Base-by-base conservation (phyloP, 192 early-diverging fungal genomes). In the Mycoemilia scoparia region DNA sequence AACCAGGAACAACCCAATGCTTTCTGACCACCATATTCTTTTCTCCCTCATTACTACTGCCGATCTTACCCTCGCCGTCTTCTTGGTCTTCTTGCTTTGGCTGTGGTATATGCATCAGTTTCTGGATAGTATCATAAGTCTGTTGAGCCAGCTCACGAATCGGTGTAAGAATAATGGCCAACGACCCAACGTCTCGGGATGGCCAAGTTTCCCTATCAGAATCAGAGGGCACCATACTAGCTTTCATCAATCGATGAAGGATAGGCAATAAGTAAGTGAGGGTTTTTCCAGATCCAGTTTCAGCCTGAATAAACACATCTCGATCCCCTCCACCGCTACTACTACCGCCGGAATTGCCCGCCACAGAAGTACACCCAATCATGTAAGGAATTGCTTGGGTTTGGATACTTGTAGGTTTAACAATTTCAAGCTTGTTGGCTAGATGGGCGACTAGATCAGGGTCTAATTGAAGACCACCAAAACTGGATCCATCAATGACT, bases 61-160 rank as follows among this genome's bases (percentile, higher is more conserved):
- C 27, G 12, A 10, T 12, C 19, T 33, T 45, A n/a, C 51, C 61
- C 5, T 40, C 32, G 36, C 48, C 45, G 27, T 28, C 27, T 10
- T 28, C 27, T 9, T 28, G 9, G 27, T 28, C 27, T 28, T 28
- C 27, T 5, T 44, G 39, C 29, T 54, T 51, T 17, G 47, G 48
- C 16, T 54, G 34, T 26, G 54, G 60, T 57, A 77, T 52, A 29
- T 56, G 66, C 21, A 88, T 46, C 28, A 98, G 59, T 8, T 52
- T 54, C 21, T 77, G 71, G 24, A 91, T 43, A 0, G 91, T 86
- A 30, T 60, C 68, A 13, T 77, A 58, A 26, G 92, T 87, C 61
- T 99, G 95, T 51, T 87, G 81, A 7, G 95, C 91, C 39, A 99
- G 69, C 67, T 99, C 95, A 16, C 91, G 79, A n/a, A 91, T 99